These are phyloP conservation scores for Gymnopus androsaceus DNA, from an alignment of 1,284 basidiomycete species.

Conservation along the genomic window DNA sequence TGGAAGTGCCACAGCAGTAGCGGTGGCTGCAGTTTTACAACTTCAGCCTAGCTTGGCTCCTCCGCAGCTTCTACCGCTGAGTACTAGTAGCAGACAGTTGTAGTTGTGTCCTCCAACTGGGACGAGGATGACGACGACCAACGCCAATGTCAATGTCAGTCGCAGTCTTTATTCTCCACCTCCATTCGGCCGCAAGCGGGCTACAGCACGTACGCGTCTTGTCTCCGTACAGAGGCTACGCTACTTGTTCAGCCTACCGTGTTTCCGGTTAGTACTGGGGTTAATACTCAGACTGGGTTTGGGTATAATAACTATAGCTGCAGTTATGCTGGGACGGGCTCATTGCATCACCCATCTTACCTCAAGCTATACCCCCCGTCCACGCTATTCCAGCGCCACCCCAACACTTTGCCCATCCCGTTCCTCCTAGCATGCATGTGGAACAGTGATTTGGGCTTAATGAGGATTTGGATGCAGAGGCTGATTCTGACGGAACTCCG, in stretches of 20 bases:
- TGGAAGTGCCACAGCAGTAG: too few species aligned
- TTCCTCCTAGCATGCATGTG: slow-evolving; percentile 59
- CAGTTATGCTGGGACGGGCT: too few species aligned
- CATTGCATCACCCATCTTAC: too few species aligned
- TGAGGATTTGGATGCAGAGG: slow-evolving; percentile 84
- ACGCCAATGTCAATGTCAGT: too few species aligned
- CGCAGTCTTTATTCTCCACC: background rate
- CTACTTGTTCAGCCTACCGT: slow-evolving; percentile 91
- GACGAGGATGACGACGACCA: too few species aligned
- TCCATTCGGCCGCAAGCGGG: slow-evolving; percentile 72
- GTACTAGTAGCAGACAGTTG: too few species aligned
- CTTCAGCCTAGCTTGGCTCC: too few species aligned
- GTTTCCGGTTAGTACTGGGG: too few species aligned
- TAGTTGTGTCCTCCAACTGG: too few species aligned
- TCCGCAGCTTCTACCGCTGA: too few species aligned
- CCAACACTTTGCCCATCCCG: background rate
- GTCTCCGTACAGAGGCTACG: slow-evolving; percentile 90
- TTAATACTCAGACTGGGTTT: too few species aligned
- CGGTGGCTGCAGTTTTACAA: too few species aligned
- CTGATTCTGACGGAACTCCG: slow-evolving; percentile 72
- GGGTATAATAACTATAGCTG: background rate
- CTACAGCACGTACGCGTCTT: slow-evolving; percentile 84
- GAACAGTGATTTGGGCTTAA: slow-evolving; percentile 85
- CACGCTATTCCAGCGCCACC: background rate
- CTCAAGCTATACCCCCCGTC: background rate